Conservation (phyloP, 2,329 filamentous ascomycete species). For the Aphanoascus verrucosus region DNA sequence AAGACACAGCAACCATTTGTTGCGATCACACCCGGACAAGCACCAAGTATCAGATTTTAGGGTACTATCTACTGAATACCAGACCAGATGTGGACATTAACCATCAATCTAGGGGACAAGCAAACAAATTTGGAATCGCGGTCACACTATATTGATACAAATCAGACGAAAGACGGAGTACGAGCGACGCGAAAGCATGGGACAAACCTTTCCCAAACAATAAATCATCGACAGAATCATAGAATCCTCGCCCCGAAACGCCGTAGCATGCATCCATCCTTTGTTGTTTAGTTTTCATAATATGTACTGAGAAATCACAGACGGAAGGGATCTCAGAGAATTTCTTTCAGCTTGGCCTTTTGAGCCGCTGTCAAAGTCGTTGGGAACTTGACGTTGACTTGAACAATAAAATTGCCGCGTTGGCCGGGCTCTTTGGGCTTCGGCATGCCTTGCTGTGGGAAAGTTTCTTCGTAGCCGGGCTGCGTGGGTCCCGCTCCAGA, state of each 20-base stretch:
- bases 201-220: not conserved
- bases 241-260: constrained; percentile 1
- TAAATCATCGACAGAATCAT: not conserved
- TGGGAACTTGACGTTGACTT: constrained; percentile 89
- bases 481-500: constrained; percentile 75
- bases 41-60: not conserved
- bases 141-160: not conserved
- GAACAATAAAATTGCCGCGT: constrained; percentile 78
- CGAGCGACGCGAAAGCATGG: not conserved
- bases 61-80: not conserved
- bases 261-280: constrained; percentile 8
- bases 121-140: not conserved
- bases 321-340: constrained; percentile 44
- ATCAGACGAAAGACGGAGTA: not conserved
- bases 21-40: too few species aligned
- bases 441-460: constrained; percentile 84
- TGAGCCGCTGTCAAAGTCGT: constrained; percentile 62
- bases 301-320: not conserved
- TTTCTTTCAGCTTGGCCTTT: constrained; percentile 69
- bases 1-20: too few species aligned
- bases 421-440: constrained; percentile 78
- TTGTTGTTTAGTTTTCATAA: not conserved
- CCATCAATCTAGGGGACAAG: not conserved
- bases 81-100: not conserved
- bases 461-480: constrained; percentile 69